phyloP scores from a whole-genome alignment of 2,329 filamentous ascomycete species.

The Nemania bipapillata region DNA sequence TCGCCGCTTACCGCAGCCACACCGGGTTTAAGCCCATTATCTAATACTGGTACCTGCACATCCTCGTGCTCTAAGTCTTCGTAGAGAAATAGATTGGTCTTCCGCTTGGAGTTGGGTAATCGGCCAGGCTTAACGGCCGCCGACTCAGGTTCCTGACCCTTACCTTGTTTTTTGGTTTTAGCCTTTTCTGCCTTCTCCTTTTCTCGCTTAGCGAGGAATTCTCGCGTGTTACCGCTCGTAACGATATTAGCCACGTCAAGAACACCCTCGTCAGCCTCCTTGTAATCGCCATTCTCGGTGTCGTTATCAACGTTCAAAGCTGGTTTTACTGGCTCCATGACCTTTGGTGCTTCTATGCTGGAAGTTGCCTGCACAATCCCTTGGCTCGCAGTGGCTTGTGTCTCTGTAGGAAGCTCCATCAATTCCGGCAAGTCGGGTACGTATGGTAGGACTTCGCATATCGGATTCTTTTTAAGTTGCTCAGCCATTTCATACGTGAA shows the following conservation, averaged over 20 bases:
- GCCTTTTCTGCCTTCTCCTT: constrained; percentile 77
- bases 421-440: constrained; percentile 57
- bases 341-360: constrained; percentile 52
- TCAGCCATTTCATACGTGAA: constrained; percentile 75
- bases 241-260: constrained; percentile 87
- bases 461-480: constrained; percentile 72
- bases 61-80: constrained; percentile 73
- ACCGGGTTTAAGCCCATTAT: constrained; percentile 40
- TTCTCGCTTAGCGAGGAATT: constrained; percentile 85
- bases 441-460: constrained; percentile 74
- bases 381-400: constrained; percentile 50
- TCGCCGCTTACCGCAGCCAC: constrained; percentile 7
- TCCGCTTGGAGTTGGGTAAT: constrained; percentile 77
- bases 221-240: constrained; percentile 80
- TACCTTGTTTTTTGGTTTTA: constrained; percentile 69
- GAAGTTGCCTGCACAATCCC: constrained; percentile 41
- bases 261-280: constrained; percentile 71
- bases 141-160: constrained; percentile 67
- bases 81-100: constrained; percentile 76
- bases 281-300: constrained; percentile 53
- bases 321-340: constrained; percentile 48
- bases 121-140: constrained; percentile 66
- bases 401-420: constrained; percentile 62
- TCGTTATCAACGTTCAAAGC: constrained; percentile 53
- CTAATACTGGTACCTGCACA: constrained; percentile 54